Conservation (phyloP, 495 filamentous ascomycete species). For the Schizothecium vesticola region DNA sequence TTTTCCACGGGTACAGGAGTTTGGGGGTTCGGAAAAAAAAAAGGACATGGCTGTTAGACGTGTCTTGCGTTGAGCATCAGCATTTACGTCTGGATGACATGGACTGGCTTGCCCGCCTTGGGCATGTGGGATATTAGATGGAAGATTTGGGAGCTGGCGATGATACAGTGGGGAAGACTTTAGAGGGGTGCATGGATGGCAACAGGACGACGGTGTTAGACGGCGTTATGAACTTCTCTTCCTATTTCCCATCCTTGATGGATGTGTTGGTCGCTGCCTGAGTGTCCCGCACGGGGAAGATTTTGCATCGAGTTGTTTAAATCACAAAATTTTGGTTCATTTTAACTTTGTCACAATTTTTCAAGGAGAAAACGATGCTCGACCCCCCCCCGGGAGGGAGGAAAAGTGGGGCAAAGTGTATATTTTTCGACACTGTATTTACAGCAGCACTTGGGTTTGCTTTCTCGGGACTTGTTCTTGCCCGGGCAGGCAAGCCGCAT, state of each 20-base stretch:
- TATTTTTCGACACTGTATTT: neutral
- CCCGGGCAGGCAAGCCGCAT: neutral
- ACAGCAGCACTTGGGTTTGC: neutral
- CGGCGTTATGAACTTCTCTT: neutral
- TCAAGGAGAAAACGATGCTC: neutral
- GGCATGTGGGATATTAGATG: neutral
- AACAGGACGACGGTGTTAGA: neutral
- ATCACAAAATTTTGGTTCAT: neutral
- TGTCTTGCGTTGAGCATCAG: neutral
- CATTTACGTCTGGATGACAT: neutral
- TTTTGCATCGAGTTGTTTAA: neutral
- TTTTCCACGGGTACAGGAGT: neutral
- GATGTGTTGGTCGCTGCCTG: too few relatives aligned
- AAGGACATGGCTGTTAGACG: neutral
- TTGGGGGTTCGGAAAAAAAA: neutral
- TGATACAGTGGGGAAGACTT: neutral
- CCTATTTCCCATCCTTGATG: neutral
- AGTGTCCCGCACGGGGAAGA: too few relatives aligned
- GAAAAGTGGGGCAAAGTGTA: neutral
- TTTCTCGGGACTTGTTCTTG: neutral
- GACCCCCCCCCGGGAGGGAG: neutral
- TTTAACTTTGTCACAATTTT: neutral
- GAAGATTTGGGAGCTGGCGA: neutral
- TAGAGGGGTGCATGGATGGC: neutral
- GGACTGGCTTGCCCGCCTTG: neutral